Conservation (phyloP, 2,329 filamentous ascomycete genomes). For the Penicillium sclerotigenum region DNA sequence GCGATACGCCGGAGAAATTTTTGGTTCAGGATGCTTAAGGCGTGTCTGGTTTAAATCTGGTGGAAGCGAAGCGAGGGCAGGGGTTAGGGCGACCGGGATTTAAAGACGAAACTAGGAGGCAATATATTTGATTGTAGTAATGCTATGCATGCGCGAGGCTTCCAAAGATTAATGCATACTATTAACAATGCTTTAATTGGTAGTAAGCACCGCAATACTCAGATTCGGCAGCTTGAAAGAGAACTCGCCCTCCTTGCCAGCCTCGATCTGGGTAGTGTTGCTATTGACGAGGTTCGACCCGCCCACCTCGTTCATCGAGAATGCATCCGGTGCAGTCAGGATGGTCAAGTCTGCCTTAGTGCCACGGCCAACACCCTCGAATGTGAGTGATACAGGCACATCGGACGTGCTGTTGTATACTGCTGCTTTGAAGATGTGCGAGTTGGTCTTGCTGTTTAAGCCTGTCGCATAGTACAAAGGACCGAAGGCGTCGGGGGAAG, state of each 20-base stretch:
- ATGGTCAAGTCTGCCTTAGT: slow-evolving; percentile 41
- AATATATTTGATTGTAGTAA: neutral
- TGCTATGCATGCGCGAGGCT: neutral
- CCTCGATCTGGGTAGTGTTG: slow-evolving; percentile 20
- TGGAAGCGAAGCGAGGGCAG: neutral
- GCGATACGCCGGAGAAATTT: neutral
- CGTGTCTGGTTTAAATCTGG: too few relatives aligned
- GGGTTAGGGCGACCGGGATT: neutral
- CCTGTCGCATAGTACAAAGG: slow-evolving; percentile 49
- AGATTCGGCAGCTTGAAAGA: slow-evolving; percentile 27
- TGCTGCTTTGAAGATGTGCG: slow-evolving; percentile 47
- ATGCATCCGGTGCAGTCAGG: slow-evolving; percentile 37
- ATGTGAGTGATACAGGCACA: slow-evolving; percentile 35
- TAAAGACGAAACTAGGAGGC: neutral
- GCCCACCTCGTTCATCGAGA: slow-evolving; percentile 33
- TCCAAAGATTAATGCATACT: neutral
- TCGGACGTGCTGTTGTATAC: slow-evolving; percentile 48
- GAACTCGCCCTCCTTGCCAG: slow-evolving; percentile 27
- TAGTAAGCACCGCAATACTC: slow-evolving; percentile 29
- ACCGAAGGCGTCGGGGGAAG: slow-evolving; percentile 37
- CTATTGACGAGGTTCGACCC: slow-evolving; percentile 21
- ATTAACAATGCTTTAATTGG: slow-evolving; percentile 7
- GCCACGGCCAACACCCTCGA: slow-evolving; percentile 35
- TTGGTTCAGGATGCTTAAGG: neutral
- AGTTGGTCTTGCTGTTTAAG: slow-evolving; percentile 34